These are phyloP conservation scores for Withania somnifera DNA, from an alignment of 305 asterid species.

Conservation along the genomic window DNA sequence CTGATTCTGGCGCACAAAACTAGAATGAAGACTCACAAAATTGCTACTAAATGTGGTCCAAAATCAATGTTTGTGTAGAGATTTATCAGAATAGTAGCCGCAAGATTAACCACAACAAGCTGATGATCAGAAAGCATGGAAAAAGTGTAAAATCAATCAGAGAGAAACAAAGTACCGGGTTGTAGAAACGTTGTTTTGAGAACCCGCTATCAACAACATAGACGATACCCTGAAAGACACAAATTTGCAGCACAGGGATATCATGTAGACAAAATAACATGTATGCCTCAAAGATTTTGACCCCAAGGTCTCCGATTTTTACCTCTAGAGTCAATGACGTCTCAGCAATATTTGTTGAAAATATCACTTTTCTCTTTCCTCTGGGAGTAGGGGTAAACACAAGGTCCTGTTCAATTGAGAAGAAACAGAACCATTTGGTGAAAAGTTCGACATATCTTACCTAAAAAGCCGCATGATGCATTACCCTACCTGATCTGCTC, in stretches of 20 bases:
- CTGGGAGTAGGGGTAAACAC: slow-evolving; percentile 89
- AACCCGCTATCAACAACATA: slow-evolving; percentile 91
- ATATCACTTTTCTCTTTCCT: slow-evolving; percentile 90
- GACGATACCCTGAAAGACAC: slow-evolving; percentile 73
- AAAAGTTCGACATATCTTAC: neutral
- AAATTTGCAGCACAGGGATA: neutral
- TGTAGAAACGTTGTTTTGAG: slow-evolving; percentile 86
- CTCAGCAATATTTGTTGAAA: slow-evolving; percentile 96
- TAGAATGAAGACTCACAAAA: neutral
- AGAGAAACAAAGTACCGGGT: slow-evolving; percentile 48
- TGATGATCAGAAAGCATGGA: neutral
- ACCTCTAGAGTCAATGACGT: slow-evolving; percentile 98
- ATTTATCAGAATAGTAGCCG: neutral
- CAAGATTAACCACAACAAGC: neutral
- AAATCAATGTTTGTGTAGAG: neutral
- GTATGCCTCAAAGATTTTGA: neutral
- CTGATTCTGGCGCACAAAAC: slow-evolving; percentile 1
- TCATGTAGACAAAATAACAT: slow-evolving; percentile 3
- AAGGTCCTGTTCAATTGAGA: slow-evolving; percentile 43
- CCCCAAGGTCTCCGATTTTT: slow-evolving; percentile 7
- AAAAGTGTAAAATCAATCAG: neutral
- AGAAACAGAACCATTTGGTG: slow-evolving; percentile 5
- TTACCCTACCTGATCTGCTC: slow-evolving; percentile 65
- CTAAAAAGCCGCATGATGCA: slow-evolving; percentile 1
- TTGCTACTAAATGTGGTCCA: neutral